These are phyloP conservation scores for Ascochyta pisi DNA, from an alignment of 2,329 filamentous ascomycete genomes.

Conservation along the genomic window DNA sequence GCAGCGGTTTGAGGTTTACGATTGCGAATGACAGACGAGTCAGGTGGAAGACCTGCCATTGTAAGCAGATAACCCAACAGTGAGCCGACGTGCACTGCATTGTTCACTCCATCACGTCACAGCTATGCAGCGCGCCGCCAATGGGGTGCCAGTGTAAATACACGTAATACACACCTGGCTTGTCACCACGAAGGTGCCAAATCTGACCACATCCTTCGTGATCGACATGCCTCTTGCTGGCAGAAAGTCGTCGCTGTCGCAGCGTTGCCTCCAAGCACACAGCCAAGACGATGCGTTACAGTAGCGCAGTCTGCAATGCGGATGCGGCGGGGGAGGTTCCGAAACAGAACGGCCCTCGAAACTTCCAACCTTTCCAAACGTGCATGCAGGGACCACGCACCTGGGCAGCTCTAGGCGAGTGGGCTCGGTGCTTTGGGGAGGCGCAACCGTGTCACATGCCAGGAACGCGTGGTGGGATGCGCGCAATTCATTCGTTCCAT, in stretches of 20 bases:
- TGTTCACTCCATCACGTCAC: slow-evolving; percentile 14
- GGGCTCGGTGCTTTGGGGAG: slow-evolving; percentile 9
- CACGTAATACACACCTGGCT: slow-evolving; percentile 47
- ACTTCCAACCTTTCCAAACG: no score
- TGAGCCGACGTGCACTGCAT: slow-evolving; percentile 1
- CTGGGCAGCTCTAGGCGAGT: slow-evolving; percentile 11
- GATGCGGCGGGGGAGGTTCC: slow-evolving; percentile 10
- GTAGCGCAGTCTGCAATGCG: slow-evolving; percentile 10
- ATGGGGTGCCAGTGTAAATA: background rate
- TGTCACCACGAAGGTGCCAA: slow-evolving; percentile 55
- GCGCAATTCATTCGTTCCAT: slow-evolving; percentile 15
- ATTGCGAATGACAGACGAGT: slow-evolving; percentile 83
- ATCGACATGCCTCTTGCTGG: slow-evolving; percentile 43
- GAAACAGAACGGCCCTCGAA: slow-evolving; percentile 6
- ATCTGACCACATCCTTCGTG: slow-evolving; percentile 51
- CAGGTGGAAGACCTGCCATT: slow-evolving; percentile 78
- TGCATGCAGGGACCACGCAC: slow-evolving; percentile 10
- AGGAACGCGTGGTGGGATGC: slow-evolving; percentile 12
- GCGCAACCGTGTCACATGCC: slow-evolving; percentile 19
- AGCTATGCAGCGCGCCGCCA: slow-evolving; percentile 15
- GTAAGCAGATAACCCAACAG: slow-evolving; percentile 14
- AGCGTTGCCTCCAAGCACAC: slow-evolving; percentile 2
- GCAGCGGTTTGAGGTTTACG: slow-evolving; percentile 93
- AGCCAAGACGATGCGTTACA: slow-evolving; percentile 12
- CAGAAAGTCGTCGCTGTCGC: slow-evolving; percentile 13